Conservation (phyloP, 192 early-diverging fungal genomes). For the Haplosporangium gracile region DNA sequence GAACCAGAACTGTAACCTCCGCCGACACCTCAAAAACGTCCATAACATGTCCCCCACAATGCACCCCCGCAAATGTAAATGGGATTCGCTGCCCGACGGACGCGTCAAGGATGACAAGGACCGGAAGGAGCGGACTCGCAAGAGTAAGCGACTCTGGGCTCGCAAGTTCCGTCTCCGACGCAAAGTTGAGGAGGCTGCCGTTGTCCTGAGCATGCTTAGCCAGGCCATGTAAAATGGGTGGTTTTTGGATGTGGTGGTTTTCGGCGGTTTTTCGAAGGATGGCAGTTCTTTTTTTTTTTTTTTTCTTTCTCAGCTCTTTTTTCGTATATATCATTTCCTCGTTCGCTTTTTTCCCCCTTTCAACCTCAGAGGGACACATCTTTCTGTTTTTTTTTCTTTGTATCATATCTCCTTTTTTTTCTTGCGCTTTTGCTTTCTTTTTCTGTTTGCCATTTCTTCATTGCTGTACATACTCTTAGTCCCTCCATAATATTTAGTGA, state of each 20-base stretch:
- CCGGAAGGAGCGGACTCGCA: conserved; percentile 48
- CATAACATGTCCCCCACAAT: conserved; percentile 54
- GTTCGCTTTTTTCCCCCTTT: too few relatives aligned
- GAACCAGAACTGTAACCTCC: conserved; percentile 53
- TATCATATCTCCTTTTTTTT: not conserved
- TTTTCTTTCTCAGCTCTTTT: too few relatives aligned
- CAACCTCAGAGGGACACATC: too few relatives aligned
- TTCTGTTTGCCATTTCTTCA: not conserved
- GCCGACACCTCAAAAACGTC: conserved; percentile 50
- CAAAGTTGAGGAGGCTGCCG: conserved; percentile 52
- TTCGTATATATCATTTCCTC: too few relatives aligned
- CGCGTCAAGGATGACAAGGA: conserved; percentile 57
- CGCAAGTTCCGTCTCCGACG: conserved; percentile 55
- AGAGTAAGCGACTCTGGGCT: conserved; percentile 53
- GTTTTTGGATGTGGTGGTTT: too few relatives aligned
- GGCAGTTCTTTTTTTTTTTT: too few relatives aligned
- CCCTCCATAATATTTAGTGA: too few relatives aligned
- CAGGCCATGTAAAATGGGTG: conserved; percentile 30
- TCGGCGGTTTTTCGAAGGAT: too few relatives aligned
- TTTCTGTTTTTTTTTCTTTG: not conserved
- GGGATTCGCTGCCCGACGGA: conserved; percentile 53
- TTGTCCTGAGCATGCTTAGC: conserved; percentile 54
- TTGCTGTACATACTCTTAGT: too few relatives aligned
- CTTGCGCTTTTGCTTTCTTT: conserved; percentile 6
- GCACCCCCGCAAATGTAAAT: conserved; percentile 55